A percentile compares a stretch with the other conserved stretches of the same genome.
These are phyloP conservation scores for Alnus rubra DNA, from an alignment of 306 rosid species.

Conservation along the genomic window DNA sequence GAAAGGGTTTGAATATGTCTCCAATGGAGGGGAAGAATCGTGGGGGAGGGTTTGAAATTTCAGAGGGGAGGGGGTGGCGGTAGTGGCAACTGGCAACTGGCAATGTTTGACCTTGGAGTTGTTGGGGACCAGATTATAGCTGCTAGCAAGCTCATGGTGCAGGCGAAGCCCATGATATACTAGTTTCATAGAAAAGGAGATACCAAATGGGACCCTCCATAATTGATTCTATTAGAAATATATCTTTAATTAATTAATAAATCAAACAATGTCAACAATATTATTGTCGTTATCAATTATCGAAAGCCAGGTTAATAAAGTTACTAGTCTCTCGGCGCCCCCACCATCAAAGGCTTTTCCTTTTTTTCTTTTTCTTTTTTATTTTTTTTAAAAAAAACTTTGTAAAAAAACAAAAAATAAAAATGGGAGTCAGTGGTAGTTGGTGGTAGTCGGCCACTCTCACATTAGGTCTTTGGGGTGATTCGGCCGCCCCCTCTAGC, in stretches of 20 bases:
- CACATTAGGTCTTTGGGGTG: too few species aligned
- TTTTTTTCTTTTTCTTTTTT: too few species aligned
- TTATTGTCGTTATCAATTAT: not conserved
- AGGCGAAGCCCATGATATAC: constrained; percentile 27
- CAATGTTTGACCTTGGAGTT: constrained; percentile 42
- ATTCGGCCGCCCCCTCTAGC: too few species aligned
- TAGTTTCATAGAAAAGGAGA: not conserved
- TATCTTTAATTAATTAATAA: not conserved
- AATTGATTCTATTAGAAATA: not conserved
- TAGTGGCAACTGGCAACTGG: constrained; percentile 23
- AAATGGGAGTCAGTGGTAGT: too few species aligned
- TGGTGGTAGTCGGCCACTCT: too few species aligned
- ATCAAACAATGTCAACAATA: not conserved
- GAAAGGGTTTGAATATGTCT: not conserved
- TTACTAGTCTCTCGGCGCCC: too few species aligned
- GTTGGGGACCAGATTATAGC: constrained; percentile 20
- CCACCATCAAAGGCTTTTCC: too few species aligned
- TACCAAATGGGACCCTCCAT: not conserved
- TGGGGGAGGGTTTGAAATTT: not conserved
- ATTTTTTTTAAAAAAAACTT: too few species aligned
- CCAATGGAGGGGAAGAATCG: not conserved
- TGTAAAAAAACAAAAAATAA: too few species aligned
- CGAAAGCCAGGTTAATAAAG: not conserved
- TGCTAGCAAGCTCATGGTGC: constrained; percentile 13
- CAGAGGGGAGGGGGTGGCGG: not conserved